Evolutionary conservation across 2,329 filamentous ascomycete genomes (phyloP).

Genomic region (Diplodia mutila): DNA sequence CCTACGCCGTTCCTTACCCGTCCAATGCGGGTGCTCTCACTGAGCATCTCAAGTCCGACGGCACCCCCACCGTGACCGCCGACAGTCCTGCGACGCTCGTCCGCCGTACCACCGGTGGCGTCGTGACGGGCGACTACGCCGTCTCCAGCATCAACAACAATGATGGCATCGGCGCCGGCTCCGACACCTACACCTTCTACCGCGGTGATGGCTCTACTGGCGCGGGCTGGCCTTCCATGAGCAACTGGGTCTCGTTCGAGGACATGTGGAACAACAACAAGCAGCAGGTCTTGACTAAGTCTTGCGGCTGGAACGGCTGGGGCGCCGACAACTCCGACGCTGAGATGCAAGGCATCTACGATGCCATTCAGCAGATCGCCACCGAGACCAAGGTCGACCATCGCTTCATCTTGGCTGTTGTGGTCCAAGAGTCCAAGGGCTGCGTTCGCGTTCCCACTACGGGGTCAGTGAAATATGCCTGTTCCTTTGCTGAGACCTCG

Average conservation of each 20-base stretch:
- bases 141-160: slow-evolving; percentile 10
- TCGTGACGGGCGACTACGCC: neutral
- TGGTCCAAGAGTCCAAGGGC: slow-evolving; percentile 53
- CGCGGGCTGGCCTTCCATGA: slow-evolving; percentile 43
- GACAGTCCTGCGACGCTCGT: neutral
- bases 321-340: slow-evolving; percentile 43
- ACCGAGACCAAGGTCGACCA: slow-evolving; percentile 40
- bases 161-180: slow-evolving; percentile 3
- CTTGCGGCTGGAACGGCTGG: slow-evolving; percentile 42
- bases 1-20: slow-evolving; percentile 1
- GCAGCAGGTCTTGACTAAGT: slow-evolving; percentile 34
- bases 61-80: neutral
- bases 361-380: slow-evolving; percentile 42
- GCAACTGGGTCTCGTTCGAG: slow-evolving; percentile 36
- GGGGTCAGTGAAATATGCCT: slow-evolving; percentile 23
- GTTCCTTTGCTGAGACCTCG: neutral
- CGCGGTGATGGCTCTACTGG: slow-evolving; percentile 40
- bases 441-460: slow-evolving; percentile 52
- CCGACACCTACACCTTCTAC: slow-evolving; percentile 34
- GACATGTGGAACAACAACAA: slow-evolving; percentile 20
- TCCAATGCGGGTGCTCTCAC: neutral
- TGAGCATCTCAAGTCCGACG: neutral
- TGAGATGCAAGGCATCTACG: slow-evolving; percentile 45
- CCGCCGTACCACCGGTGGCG: neutral
- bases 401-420: slow-evolving; percentile 50